A percentile compares a stretch with the other conserved stretches of the same genome.
Conservation (phyloP, 2,329 filamentous ascomycete genomes). For the Neonectria faginata region DNA sequence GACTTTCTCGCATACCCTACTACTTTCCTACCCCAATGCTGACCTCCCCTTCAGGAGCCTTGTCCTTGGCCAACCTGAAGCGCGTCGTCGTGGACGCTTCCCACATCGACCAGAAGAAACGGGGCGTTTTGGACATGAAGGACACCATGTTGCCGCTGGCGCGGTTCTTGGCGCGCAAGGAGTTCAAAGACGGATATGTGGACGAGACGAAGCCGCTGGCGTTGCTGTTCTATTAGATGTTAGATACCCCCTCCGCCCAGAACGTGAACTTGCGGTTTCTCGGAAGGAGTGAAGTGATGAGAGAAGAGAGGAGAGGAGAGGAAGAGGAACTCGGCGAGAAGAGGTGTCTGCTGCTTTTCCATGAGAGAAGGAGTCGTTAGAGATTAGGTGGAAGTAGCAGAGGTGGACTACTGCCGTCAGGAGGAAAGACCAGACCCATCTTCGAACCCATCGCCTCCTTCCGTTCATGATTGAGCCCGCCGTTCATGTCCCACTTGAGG, state of each 20-base stretch:
- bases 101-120: constrained; percentile 94
- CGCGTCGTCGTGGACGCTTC: constrained; percentile 90
- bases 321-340: constrained; percentile 1
- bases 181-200: constrained; percentile 78
- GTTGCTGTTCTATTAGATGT: constrained; percentile 72
- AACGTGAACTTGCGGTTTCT: constrained; percentile 8
- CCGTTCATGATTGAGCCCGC: not conserved
- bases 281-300: constrained; percentile 29
- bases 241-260: constrained; percentile 36
- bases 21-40: not conserved
- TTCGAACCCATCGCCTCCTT: not conserved
- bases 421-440: not conserved
- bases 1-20: not conserved
- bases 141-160: constrained; percentile 87
- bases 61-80: constrained; percentile 78
- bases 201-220: constrained; percentile 68
- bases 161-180: constrained; percentile 75
- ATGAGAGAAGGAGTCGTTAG: not conserved
- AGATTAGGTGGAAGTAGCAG: not conserved
- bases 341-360: not conserved
- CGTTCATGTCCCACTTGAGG: too few species aligned
- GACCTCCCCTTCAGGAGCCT: constrained; percentile 60
- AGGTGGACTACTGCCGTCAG: not conserved
- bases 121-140: constrained; percentile 94
- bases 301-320: constrained; percentile 15